Conservation (phyloP, 2,329 filamentous ascomycete species). For the Fusarium begoniae region DNA sequence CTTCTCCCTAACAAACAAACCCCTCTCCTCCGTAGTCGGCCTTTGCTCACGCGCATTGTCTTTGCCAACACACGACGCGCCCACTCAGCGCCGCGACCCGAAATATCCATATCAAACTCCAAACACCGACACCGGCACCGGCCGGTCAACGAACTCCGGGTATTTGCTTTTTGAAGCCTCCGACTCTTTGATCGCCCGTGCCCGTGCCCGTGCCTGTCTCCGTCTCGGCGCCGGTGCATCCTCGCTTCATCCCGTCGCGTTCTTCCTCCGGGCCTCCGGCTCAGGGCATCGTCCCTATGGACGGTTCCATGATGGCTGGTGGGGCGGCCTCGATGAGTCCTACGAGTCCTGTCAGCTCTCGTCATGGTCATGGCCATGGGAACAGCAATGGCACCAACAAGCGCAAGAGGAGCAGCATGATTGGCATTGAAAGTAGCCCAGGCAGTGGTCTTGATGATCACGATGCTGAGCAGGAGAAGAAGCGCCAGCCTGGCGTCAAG, state of each 20-base stretch:
- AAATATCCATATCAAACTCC: slow-evolving; percentile 40
- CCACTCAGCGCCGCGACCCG: slow-evolving; percentile 35
- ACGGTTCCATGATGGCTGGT: slow-evolving; percentile 57
- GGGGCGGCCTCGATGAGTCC: slow-evolving; percentile 62
- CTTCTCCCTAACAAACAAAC: slow-evolving; percentile 37
- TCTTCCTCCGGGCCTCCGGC: slow-evolving; percentile 29
- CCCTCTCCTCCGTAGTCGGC: slow-evolving; percentile 48
- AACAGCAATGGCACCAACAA: slow-evolving; percentile 57
- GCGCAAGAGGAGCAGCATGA: slow-evolving; percentile 66
- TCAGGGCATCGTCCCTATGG: slow-evolving; percentile 50
- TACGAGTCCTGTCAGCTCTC: slow-evolving; percentile 64
- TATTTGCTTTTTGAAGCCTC: slow-evolving; percentile 9
- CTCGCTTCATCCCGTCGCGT: slow-evolving; percentile 8
- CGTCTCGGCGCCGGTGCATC: slow-evolving; percentile 22
- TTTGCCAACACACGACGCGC: slow-evolving; percentile 38
- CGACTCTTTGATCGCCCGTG: slow-evolving; percentile 18
- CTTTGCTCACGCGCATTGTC: slow-evolving; percentile 38
- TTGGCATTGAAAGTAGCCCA: slow-evolving; percentile 67
- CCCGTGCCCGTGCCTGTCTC: slow-evolving; percentile 19
- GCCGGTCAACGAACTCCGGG: slow-evolving; percentile 30
- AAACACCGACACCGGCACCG: slow-evolving; percentile 44
- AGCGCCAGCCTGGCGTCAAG: slow-evolving; percentile 75
- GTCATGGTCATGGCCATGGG: slow-evolving; percentile 54
- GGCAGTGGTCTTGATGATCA: slow-evolving; percentile 61
- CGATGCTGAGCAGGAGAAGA: slow-evolving; percentile 68